Conservation (phyloP, 768 basidiomycete species). For the Kwoniella pini region DNA sequence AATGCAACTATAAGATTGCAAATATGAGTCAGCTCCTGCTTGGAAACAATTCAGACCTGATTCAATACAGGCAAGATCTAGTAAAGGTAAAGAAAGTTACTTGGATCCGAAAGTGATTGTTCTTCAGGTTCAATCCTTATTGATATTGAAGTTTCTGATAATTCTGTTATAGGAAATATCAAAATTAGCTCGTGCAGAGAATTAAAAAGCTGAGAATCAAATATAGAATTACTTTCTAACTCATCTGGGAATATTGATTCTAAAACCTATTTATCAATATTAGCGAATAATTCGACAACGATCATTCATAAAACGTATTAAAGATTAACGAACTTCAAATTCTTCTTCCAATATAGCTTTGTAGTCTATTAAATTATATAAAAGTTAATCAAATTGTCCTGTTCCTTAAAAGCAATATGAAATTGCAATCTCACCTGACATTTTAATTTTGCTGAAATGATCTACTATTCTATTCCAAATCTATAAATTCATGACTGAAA, state of each 20-base stretch:
- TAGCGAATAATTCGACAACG: constrained; percentile 11
- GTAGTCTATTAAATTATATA: constrained; percentile 30
- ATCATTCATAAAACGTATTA: constrained; percentile 53
- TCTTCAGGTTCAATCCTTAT: constrained; percentile 89
- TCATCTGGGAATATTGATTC: constrained; percentile 97
- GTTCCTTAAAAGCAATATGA: no score
- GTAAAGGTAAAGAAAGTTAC: constrained; percentile 40
- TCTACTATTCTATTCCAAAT: no score
- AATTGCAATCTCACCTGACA: constrained; percentile 17
- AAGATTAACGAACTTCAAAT: no score
- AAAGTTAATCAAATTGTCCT: no score
- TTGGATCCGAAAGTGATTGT: constrained; percentile 64
- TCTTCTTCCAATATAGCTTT: constrained; percentile 70
- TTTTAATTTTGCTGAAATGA: neutral
- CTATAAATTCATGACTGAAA: no score
- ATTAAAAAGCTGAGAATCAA: no score
- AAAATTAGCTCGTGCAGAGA: no score
- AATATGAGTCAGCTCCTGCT: no score
- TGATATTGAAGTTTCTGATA: constrained; percentile 76
- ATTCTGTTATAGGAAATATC: no score
- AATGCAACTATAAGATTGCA: constrained; percentile 64
- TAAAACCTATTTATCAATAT: constrained; percentile 67
- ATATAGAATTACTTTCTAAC: constrained; percentile 71
- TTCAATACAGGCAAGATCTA: constrained; percentile 8
- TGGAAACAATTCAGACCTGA: no score